A percentile compares a stretch with the other conserved stretches of the same genome.
phyloP scores from a whole-genome alignment of 1,284 basidiomycete genomes.

The Sporisorium graminicola region DNA sequence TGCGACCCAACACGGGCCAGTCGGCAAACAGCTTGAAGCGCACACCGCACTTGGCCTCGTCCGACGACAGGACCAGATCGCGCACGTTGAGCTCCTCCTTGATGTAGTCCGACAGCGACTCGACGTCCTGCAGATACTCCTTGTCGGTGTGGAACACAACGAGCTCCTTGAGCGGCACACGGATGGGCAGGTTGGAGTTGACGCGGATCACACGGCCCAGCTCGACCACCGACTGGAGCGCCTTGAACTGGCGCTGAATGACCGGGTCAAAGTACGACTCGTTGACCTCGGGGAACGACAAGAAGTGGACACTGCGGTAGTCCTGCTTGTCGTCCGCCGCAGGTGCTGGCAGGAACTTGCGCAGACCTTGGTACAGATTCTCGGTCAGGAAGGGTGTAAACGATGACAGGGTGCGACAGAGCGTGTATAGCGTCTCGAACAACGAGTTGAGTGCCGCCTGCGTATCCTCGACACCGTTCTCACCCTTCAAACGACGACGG shows the following conservation, averaged over 20 bases:
- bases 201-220: slow-evolving; percentile 90
- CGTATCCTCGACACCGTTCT: slow-evolving; percentile 91
- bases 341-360: slow-evolving; percentile 76
- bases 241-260: slow-evolving; percentile 93
- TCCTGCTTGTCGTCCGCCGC: slow-evolving; percentile 76
- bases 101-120: slow-evolving; percentile 87
- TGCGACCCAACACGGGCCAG: slow-evolving; percentile 93
- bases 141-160: slow-evolving; percentile 91
- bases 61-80: slow-evolving; percentile 86
- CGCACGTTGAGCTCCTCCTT: slow-evolving; percentile 96
- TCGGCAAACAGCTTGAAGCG: slow-evolving; percentile 93
- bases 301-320: slow-evolving; percentile 92
- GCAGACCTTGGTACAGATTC: slow-evolving; percentile 92
- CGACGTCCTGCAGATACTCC: slow-evolving; percentile 87
- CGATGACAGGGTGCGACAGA: slow-evolving; percentile 96
- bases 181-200: slow-evolving; percentile 78
- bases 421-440: slow-evolving; percentile 93
- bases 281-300: slow-evolving; percentile 92
- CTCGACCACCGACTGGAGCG: slow-evolving; percentile 95
- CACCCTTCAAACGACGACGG: slow-evolving; percentile 92
- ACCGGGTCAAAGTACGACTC: slow-evolving; percentile 95
- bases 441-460: slow-evolving; percentile 90
- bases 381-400: slow-evolving; percentile 99
- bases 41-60: slow-evolving; percentile 88
- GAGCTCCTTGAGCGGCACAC: slow-evolving; percentile 89